These are phyloP conservation scores for Warburgia ugandensis DNA, from an alignment of 164 flowering plant species.

Conservation along the genomic window DNA sequence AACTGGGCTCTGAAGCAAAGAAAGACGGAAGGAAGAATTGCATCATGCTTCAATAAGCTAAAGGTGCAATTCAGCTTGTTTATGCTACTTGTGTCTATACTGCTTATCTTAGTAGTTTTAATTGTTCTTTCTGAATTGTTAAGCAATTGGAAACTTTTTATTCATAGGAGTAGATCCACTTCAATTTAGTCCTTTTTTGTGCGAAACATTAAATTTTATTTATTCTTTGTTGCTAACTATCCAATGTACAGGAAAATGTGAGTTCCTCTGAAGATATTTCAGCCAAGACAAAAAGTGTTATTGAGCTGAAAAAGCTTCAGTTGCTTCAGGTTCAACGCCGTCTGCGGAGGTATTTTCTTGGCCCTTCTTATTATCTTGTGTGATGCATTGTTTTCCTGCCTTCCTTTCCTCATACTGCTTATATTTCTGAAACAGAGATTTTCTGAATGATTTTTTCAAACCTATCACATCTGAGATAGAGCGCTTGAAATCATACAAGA, in stretches of 20 bases:
- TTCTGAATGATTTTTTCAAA: constrained; percentile 81
- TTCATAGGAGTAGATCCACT: too few relatives aligned
- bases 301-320: constrained; percentile 95
- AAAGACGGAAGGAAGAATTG: constrained; percentile 59
- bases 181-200: too few relatives aligned
- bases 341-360: constrained; percentile 49
- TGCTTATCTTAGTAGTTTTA: not conserved
- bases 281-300: constrained; percentile 91
- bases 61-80: constrained; percentile 42
- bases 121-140: too few relatives aligned
- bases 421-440: constrained; percentile 51
- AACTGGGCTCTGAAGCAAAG: constrained; percentile 62
- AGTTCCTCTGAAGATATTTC: constrained; percentile 87
- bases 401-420: constrained; percentile 7
- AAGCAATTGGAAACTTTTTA: too few relatives aligned
- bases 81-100: not conserved
- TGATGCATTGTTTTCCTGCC: not conserved
- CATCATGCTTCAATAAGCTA: constrained; percentile 41
- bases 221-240: not conserved
- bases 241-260: constrained; percentile 57
- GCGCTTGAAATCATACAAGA: constrained; percentile 73
- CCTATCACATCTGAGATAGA: constrained; percentile 74
- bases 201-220: not conserved
- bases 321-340: constrained; percentile 85
- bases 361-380: not conserved